Evolutionary conservation across 1,284 basidiomycete genomes (phyloP).

Genomic region (Moesziomyces sp.): DNA sequence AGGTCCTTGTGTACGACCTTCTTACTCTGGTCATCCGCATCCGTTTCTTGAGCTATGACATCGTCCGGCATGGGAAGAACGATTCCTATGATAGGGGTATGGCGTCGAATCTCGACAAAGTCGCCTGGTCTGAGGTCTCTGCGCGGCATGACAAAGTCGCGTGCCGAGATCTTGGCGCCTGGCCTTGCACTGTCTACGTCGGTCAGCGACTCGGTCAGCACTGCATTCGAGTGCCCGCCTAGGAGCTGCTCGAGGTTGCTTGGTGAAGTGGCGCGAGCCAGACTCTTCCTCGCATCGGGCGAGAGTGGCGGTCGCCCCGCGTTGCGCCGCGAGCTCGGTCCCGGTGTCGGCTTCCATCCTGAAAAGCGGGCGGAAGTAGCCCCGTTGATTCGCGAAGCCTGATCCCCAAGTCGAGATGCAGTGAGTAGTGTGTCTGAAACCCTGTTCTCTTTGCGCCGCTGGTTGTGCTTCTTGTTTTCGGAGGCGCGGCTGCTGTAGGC

Average conservation of each 20-base stretch:
- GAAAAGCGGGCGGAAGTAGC: constrained; percentile 21
- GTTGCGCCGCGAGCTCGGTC: constrained; percentile 30
- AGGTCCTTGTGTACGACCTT: constrained; percentile 14
- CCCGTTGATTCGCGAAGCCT: constrained; percentile 17
- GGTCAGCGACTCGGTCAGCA: constrained; percentile 17
- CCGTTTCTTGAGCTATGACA: neutral
- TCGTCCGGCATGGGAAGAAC: constrained; percentile 23
- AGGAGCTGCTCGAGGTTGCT: constrained; percentile 18
- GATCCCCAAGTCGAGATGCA: constrained; percentile 17
- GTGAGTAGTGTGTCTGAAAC: constrained; percentile 31
- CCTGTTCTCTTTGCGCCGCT: constrained; percentile 2
- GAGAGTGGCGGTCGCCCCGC: constrained; percentile 26
- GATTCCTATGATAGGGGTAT: constrained; percentile 8
- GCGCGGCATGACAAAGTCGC: constrained; percentile 28
- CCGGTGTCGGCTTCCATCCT: constrained; percentile 37
- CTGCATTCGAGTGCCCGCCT: constrained; percentile 12
- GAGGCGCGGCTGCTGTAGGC: neutral
- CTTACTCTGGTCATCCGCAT: neutral
- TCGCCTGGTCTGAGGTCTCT: constrained; percentile 33
- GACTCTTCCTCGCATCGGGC: constrained; percentile 14
- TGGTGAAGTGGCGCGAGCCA: constrained; percentile 1
- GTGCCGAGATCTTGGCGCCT: constrained; percentile 2
- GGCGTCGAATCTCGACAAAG: constrained; percentile 42
- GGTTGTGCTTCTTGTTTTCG: constrained; percentile 3
- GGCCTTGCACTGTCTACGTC: neutral